These are phyloP conservation scores for Neurospora sp. DNA, from an alignment of 495 filamentous ascomycete species.

Conservation along the genomic window DNA sequence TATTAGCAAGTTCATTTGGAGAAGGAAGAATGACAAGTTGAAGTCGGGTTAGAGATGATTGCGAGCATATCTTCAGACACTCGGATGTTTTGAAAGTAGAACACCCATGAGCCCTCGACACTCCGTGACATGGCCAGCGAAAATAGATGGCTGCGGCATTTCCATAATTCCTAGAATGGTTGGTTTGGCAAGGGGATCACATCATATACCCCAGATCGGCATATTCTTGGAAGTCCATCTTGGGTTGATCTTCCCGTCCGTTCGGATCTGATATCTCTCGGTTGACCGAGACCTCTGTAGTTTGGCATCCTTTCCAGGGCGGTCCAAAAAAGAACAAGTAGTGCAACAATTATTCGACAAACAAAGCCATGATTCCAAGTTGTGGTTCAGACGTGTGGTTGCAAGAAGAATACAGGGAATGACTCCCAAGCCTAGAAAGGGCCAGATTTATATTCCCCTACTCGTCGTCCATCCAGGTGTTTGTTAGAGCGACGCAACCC, in stretches of 20 bases:
- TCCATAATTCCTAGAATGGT: not conserved
- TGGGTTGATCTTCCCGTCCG: not conserved
- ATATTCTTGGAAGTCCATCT: not conserved
- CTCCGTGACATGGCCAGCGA: not conserved
- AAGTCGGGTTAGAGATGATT: not conserved
- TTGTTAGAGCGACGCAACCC: not conserved
- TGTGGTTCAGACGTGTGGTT: not conserved
- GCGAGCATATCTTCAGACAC: not conserved
- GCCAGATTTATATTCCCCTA: not conserved
- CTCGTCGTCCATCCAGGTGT: not conserved
- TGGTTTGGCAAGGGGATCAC: not conserved
- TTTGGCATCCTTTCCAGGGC: not conserved
- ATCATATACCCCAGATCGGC: not conserved
- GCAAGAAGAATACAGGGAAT: not conserved
- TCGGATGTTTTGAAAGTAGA: not conserved
- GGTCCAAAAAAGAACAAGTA: not conserved
- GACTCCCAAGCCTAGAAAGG: not conserved
- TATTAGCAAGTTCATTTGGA: not conserved
- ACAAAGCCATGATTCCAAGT: not conserved
- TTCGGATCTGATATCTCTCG: not conserved
- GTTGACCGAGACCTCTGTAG: not conserved
- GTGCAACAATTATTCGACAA: not conserved
- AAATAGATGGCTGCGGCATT: not conserved
- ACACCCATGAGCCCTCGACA: not conserved
- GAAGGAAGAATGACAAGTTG: not conserved